Evolutionary conservation across 441 rosid species (phyloP).

Genomic region (Rhodomyrtus psidioides): DNA sequence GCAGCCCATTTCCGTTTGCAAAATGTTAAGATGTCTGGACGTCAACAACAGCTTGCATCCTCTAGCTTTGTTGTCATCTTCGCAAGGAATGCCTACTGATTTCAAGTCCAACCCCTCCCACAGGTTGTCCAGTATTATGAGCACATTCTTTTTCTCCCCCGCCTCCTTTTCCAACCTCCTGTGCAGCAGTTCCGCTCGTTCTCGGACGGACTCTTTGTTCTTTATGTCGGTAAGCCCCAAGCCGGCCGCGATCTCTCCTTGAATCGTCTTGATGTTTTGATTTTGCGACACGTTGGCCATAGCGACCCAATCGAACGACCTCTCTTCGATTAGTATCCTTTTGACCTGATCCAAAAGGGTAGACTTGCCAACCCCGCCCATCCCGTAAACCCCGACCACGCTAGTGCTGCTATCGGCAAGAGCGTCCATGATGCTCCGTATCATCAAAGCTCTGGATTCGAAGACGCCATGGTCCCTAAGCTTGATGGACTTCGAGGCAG

Average conservation of each 20-base stretch:
- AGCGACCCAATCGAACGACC: background rate
- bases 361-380: too few species aligned
- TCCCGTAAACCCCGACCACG: too few species aligned
- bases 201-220: fast-evolving
- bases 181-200: background rate
- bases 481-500: background rate
- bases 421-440: background rate
- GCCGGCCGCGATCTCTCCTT: background rate
- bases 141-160: background rate
- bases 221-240: too few species aligned
- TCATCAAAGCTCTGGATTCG: background rate
- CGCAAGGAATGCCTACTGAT: too few species aligned
- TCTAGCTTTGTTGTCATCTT: too few species aligned
- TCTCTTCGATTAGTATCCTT: background rate
- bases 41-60: too few species aligned
- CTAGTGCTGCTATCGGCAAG: background rate
- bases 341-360: background rate
- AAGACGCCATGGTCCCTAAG: background rate
- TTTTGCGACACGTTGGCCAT: background rate
- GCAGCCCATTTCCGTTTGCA: too few species aligned
- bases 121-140: background rate
- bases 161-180: background rate
- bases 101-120: too few species aligned
- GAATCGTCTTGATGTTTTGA: background rate
- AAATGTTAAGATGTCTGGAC: too few species aligned